phyloP scores from a whole-genome alignment of 192 early-diverging fungal genomes.

The Rhizophagus sp. region DNA sequence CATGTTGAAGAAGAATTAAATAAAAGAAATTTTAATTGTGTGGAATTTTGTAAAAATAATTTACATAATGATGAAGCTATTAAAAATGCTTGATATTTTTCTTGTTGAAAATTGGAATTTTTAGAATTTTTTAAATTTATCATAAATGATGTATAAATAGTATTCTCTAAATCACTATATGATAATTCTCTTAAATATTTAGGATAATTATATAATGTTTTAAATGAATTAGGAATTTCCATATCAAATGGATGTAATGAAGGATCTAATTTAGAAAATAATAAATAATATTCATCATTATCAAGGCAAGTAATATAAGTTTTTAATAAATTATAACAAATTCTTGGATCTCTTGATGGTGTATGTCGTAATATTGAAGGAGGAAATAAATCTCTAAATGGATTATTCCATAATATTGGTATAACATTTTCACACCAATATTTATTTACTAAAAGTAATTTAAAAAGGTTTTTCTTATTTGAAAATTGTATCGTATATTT shows the following conservation, averaged over 20 bases:
- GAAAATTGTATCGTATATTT: neutral
- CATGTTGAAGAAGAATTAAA: neutral
- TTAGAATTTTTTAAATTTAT: neutral
- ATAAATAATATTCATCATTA: neutral
- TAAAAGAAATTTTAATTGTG: neutral
- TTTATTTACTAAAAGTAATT: neutral
- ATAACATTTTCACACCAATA: slow-evolving; percentile 3
- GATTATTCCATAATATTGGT: slow-evolving; percentile 5
- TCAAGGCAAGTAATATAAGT: neutral
- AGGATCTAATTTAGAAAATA: neutral
- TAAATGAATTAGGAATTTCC: neutral
- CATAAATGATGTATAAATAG: neutral
- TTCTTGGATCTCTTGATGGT: neutral
- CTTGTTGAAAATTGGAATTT: neutral
- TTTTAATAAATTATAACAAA: neutral
- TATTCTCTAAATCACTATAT: neutral
- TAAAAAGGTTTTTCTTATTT: neutral
- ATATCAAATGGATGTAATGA: neutral
- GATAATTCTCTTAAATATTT: neutral
- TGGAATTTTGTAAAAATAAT: neutral
- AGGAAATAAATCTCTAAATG: neutral
- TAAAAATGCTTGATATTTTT: neutral
- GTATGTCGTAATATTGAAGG: neutral
- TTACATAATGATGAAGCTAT: neutral
- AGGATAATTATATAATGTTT: neutral